Evolutionary conservation across 2,329 filamentous ascomycete species (phyloP).

Genomic region (Aspergillus pseudoglaucus): DNA sequence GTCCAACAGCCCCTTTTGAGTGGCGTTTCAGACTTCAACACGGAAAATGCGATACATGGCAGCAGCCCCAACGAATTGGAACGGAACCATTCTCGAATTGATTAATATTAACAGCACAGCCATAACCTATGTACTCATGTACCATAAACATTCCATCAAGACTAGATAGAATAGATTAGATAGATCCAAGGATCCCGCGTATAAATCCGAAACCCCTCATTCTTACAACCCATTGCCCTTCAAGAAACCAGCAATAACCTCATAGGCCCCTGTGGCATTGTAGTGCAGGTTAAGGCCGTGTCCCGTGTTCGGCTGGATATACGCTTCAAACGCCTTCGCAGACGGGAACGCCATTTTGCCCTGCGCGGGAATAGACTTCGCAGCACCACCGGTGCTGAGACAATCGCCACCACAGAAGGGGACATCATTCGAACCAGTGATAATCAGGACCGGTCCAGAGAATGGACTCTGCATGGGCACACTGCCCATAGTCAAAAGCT

Average conservation of each 20-base stretch:
- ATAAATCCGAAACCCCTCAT: not conserved
- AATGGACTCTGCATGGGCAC: slow-evolving; percentile 10
- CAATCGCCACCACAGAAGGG: slow-evolving; percentile 23
- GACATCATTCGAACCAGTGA: slow-evolving; percentile 16
- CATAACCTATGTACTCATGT: no score
- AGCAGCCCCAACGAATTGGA: no score
- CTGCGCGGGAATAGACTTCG: slow-evolving; percentile 8
- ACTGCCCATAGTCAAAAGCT: slow-evolving; percentile 16
- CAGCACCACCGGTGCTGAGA: slow-evolving; percentile 12
- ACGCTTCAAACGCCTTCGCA: slow-evolving; percentile 15
- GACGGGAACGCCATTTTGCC: slow-evolving; percentile 6
- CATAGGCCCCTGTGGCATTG: slow-evolving; percentile 20
- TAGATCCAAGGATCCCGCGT: not conserved
- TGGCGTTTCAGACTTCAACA: no score
- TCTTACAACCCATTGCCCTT: not conserved
- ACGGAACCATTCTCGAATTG: no score
- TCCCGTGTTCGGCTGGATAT: slow-evolving; percentile 19
- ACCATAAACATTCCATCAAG: no score
- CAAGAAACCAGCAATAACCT: slow-evolving; percentile 4
- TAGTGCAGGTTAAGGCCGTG: slow-evolving; percentile 25
- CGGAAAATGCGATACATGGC: no score
- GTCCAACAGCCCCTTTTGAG: no score
- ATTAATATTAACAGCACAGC: no score
- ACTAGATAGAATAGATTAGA: no score
- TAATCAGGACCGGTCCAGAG: slow-evolving; percentile 18